A percentile compares a stretch with the other conserved stretches of the same genome.
These are phyloP conservation scores for Annulohypoxylon stygium DNA, from an alignment of 495 filamentous ascomycete genomes.

Conservation along the genomic window DNA sequence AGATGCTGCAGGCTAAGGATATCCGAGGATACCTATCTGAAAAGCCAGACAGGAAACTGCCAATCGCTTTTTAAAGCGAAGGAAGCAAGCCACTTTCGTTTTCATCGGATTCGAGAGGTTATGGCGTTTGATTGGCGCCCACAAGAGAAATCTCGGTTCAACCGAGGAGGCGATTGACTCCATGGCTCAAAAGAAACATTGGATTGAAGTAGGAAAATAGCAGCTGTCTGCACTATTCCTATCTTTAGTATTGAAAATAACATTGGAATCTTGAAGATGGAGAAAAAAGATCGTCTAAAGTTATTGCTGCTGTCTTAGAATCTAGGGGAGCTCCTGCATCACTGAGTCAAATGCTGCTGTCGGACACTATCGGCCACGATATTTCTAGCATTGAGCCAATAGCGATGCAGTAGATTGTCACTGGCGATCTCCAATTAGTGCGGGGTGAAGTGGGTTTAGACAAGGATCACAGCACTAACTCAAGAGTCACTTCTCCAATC, in stretches of 20 bases:
- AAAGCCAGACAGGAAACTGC: neutral
- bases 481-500: conserved; percentile 33
- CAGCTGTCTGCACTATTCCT: neutral
- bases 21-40: neutral
- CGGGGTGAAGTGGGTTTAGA: conserved; percentile 32
- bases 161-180: no score
- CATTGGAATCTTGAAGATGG: no score
- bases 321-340: neutral
- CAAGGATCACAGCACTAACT: neutral
- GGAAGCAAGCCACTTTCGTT: neutral
- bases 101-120: neutral
- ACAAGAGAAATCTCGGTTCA: neutral
- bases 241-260: no score
- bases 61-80: neutral
- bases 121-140: neutral
- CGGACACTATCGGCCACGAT: conserved; percentile 18
- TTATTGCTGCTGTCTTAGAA: neutral
- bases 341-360: neutral
- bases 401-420: conserved; percentile 29
- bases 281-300: no score
- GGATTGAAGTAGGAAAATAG: neutral
- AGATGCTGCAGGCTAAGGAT: neutral
- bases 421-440: conserved; percentile 31
- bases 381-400: conserved; percentile 27
- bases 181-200: neutral